phyloP scores from a whole-genome alignment of 1,139 yeast genomes.

The Kodamaea sp. region DNA sequence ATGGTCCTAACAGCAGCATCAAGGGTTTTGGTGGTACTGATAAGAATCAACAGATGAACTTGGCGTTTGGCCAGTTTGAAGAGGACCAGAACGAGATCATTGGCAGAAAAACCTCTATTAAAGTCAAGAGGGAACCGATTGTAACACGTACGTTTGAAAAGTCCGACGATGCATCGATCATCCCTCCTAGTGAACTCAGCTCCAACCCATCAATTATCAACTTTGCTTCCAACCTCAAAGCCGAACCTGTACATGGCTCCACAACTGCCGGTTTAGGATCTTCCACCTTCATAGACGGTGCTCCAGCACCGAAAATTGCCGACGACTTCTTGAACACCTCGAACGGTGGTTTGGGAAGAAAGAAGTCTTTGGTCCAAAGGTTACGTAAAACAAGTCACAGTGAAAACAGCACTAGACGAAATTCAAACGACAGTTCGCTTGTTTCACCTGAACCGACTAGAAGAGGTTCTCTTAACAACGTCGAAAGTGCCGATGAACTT shows the following conservation, averaged over 20 bases:
- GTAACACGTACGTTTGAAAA: constrained; percentile 13
- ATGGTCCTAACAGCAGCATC: constrained; percentile 90
- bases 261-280: constrained; percentile 88
- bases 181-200: constrained; percentile 32
- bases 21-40: constrained; percentile 57
- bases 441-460: constrained; percentile 18
- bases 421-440: constrained; percentile 30
- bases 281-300: constrained; percentile 91
- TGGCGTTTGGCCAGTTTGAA: constrained; percentile 58
- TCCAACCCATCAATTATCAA: constrained; percentile 56
- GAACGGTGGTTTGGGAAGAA: constrained; percentile 56
- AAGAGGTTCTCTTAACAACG: constrained; percentile 22
- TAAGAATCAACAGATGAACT: constrained; percentile 57
- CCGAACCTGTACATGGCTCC: constrained; percentile 79
- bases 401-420: constrained; percentile 35
- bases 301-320: constrained; percentile 73
- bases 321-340: constrained; percentile 29
- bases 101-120: constrained; percentile 27
- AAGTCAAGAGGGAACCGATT: constrained; percentile 15
- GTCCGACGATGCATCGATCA: constrained; percentile 1
- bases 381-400: constrained; percentile 49
- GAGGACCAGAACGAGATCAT: constrained; percentile 40
- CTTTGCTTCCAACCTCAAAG: constrained; percentile 70
- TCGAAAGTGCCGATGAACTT: constrained; percentile 13
- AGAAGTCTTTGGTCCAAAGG: constrained; percentile 75